A percentile compares a stretch with the other conserved stretches of the same genome.
Conservation (phyloP, 768 basidiomycete species). For the Rhodotorula babjevae region DNA sequence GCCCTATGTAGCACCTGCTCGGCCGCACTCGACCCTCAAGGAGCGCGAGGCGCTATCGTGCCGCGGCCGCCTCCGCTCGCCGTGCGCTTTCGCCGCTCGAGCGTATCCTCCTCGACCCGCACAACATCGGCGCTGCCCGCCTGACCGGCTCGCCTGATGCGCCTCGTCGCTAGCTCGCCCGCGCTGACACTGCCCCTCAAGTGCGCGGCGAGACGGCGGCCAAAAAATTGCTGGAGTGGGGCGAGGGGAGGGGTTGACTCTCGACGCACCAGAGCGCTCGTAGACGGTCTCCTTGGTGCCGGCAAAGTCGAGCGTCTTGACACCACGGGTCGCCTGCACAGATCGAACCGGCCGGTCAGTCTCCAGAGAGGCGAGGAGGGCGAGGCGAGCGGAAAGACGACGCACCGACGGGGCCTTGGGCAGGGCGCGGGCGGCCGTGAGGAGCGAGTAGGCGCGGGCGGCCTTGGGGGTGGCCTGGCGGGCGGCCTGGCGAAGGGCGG, state of each 20-base stretch:
- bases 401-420: neutral
- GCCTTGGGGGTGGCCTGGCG: constrained; percentile 26
- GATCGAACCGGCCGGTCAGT: neutral
- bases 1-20: no score
- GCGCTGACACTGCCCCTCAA: no score
- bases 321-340: constrained; percentile 32
- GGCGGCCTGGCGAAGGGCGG: constrained; percentile 15
- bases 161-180: no score
- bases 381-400: neutral
- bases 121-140: no score
- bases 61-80: no score
- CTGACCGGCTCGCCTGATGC: neutral
- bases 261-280: constrained; percentile 39
- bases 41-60: no score
- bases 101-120: no score
- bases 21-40: no score
- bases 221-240: neutral
- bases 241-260: neutral
- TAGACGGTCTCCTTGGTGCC: constrained; percentile 43
- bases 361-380: neutral
- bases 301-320: constrained; percentile 45
- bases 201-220: neutral
- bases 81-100: no score
- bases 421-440: constrained; percentile 2
- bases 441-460: constrained; percentile 30